Conservation (phyloP, 768 basidiomycete genomes). For the Crassisporium funariophilum region DNA sequence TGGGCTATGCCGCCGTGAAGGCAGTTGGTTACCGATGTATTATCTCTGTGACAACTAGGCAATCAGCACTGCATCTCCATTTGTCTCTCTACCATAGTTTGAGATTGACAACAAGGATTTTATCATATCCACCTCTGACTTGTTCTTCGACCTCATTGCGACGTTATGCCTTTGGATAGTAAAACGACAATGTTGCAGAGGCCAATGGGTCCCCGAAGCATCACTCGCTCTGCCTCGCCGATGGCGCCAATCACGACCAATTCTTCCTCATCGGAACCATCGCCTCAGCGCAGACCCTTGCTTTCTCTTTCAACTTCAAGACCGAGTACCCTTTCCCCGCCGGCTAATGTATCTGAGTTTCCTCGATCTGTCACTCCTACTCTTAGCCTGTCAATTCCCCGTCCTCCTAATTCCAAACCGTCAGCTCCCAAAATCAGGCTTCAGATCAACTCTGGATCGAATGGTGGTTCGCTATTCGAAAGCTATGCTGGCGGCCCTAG, state of each 20-base stretch:
- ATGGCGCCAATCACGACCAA: slow-evolving; percentile 15
- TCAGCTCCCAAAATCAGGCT: slow-evolving; percentile 26
- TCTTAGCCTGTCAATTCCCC: slow-evolving; percentile 25
- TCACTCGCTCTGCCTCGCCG: slow-evolving; percentile 20
- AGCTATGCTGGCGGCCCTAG: slow-evolving; percentile 48
- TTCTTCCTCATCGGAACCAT: slow-evolving; percentile 21
- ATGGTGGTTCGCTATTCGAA: slow-evolving; percentile 33
- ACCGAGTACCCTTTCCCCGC: slow-evolving; percentile 26
- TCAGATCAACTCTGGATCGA: slow-evolving; percentile 19
- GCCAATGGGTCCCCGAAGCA: slow-evolving; percentile 38
- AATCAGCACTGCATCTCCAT: too few relatives aligned
- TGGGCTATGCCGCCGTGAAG: too few relatives aligned
- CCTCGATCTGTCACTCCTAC: slow-evolving; percentile 28
- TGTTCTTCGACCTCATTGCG: not conserved
- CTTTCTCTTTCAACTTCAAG: too few relatives aligned
- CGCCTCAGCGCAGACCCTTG: slow-evolving; percentile 31
- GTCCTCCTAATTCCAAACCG: slow-evolving; percentile 18
- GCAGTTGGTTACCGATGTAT: too few relatives aligned
- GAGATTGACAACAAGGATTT: too few relatives aligned
- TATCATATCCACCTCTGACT: slow-evolving; percentile 1
- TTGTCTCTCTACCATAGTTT: too few relatives aligned
- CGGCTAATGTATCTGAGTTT: slow-evolving; percentile 26
- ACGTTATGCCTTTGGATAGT: slow-evolving; percentile 23
- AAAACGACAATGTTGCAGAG: slow-evolving; percentile 35
- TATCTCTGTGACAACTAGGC: too few relatives aligned